These are phyloP conservation scores for Candida andamanensis DNA, from an alignment of 805 yeast species.

Conservation along the genomic window DNA sequence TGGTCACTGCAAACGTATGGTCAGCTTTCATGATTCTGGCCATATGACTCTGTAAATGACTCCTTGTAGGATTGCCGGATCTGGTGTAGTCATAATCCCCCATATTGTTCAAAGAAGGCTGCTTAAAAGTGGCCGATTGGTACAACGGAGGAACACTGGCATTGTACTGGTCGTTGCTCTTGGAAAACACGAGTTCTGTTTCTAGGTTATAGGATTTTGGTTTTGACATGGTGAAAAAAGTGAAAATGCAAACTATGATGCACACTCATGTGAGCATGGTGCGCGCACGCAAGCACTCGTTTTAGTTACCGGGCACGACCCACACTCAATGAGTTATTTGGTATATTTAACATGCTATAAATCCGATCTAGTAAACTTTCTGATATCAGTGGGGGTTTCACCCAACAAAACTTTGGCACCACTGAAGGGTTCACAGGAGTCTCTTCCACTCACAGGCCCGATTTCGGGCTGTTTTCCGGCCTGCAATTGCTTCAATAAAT, in stretches of 20 bases:
- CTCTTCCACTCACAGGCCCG: constrained; percentile 70
- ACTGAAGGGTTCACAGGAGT: constrained; percentile 69
- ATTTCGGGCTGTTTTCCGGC: constrained; percentile 45
- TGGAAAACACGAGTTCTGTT: constrained; percentile 63
- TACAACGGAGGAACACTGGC: constrained; percentile 86
- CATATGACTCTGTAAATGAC: constrained; percentile 70
- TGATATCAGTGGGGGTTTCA: constrained; percentile 63
- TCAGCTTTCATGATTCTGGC: constrained; percentile 76
- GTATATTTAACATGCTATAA: too few species aligned
- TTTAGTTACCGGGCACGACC: neutral
- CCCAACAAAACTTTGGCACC: constrained; percentile 60
- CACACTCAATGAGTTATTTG: too few species aligned
- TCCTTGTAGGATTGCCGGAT: constrained; percentile 91
- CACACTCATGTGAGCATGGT: neutral
- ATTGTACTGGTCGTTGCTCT: constrained; percentile 62
- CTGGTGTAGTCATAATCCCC: constrained; percentile 75
- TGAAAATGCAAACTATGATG: neutral
- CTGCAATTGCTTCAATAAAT: constrained; percentile 57
- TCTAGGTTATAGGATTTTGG: constrained; percentile 44
- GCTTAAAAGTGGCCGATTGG: constrained; percentile 93
- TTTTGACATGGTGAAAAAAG: constrained; percentile 2
- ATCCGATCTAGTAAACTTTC: constrained; percentile 67
- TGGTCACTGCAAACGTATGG: constrained; percentile 73
- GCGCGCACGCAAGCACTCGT: too few species aligned
- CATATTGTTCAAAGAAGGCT: constrained; percentile 63